Conservation (phyloP, 768 basidiomycete species). For the Suillus subaureus region DNA sequence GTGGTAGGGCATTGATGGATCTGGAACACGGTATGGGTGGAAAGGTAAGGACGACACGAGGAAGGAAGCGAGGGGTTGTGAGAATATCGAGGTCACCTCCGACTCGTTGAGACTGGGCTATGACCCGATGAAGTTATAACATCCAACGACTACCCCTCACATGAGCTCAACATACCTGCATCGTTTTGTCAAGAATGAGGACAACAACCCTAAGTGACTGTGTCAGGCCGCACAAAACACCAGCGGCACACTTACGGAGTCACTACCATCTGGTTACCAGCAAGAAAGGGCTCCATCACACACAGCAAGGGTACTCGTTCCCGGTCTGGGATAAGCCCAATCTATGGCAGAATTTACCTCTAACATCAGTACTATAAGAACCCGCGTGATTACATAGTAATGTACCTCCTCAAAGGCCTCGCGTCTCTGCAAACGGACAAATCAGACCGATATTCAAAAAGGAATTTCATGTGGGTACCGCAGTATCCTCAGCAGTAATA, state of each 20-base stretch:
- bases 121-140: background rate
- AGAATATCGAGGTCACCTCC: constrained; percentile 83
- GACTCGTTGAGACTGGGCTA: constrained; percentile 80
- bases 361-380: background rate
- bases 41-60: constrained; percentile 63
- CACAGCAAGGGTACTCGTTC: constrained; percentile 75
- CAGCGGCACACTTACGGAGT: constrained; percentile 67
- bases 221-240: background rate
- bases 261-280: constrained; percentile 71
- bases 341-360: constrained; percentile 44
- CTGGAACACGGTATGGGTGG: constrained; percentile 53
- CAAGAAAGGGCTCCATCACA: constrained; percentile 76
- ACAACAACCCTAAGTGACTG: constrained; percentile 69
- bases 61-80: constrained; percentile 80
- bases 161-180: constrained; percentile 49
- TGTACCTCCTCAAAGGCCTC: constrained; percentile 90
- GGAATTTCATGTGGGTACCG: constrained; percentile 49
- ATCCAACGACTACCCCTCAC: constrained; percentile 17
- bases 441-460: background rate
- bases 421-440: constrained; percentile 54
- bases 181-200: constrained; percentile 75
- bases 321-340: constrained; percentile 77
- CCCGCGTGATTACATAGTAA: background rate
- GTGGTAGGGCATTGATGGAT: constrained; percentile 57
- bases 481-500: constrained; percentile 72